Percentiles rank a stretch among this genome's conserved stretches.
Evolutionary conservation across 2,329 filamentous ascomycete genomes (phyloP).

Genomic region (Paramyrothecium sp.): DNA sequence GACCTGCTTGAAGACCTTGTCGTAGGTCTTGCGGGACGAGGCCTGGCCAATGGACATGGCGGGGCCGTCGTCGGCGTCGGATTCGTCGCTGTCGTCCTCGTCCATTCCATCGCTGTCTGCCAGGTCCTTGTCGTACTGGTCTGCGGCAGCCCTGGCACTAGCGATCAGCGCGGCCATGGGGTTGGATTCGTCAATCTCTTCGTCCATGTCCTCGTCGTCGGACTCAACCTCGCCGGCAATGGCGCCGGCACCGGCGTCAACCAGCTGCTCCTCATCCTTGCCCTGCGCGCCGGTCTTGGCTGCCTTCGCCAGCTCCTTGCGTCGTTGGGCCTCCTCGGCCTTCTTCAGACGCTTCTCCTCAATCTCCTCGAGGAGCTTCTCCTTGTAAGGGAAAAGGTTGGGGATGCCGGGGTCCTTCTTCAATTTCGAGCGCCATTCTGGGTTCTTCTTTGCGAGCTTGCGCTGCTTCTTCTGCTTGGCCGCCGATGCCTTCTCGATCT

Average conservation of each 20-base stretch:
- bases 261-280: conserved; percentile 42
- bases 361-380: conserved; percentile 90
- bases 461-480: conserved; percentile 88
- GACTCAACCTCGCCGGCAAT: conserved; percentile 49
- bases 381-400: conserved; percentile 97
- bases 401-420: conserved; percentile 99
- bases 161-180: conserved; percentile 91
- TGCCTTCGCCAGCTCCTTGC: conserved; percentile 70
- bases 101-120: conserved; percentile 60
- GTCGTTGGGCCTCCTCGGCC: conserved; percentile 71
- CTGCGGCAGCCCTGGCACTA: conserved; percentile 76
- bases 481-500: conserved; percentile 89
- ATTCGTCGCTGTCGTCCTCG: conserved; percentile 38
- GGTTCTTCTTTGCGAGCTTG: conserved; percentile 93
- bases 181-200: conserved; percentile 68
- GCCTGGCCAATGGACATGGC: conserved; percentile 51
- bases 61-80: conserved; percentile 54
- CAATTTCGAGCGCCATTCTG: conserved; percentile 89
- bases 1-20: conserved; percentile 95
- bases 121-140: conserved; percentile 67
- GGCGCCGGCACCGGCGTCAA: conserved; percentile 44
- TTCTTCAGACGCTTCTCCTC: conserved; percentile 83
- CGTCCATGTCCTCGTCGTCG: conserved; percentile 50
- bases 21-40: conserved; percentile 80
- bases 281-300: conserved; percentile 51